Conservation (phyloP, 1,284 basidiomycete genomes). For the Erythrobasidium hasegawianum region DNA sequence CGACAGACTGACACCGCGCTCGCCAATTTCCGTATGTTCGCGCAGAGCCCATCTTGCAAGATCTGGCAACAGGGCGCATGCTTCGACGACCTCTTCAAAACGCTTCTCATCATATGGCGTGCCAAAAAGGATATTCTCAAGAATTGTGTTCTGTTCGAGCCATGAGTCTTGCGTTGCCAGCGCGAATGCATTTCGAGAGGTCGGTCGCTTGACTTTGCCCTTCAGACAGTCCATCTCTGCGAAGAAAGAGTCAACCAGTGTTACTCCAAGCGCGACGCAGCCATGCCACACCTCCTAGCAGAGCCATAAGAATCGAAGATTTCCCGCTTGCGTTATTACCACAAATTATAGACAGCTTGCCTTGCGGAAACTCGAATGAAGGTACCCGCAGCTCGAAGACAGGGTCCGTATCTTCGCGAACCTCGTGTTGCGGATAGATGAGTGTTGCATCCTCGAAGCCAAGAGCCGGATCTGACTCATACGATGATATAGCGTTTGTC, state of each 20-base stretch:
- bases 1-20: constrained; percentile 58
- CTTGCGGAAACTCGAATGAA: constrained; percentile 8
- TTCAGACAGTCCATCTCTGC: constrained; percentile 85
- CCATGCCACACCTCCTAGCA: constrained; percentile 18
- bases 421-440: constrained; percentile 28
- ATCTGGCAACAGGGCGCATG: constrained; percentile 73
- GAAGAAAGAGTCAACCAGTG: constrained; percentile 82
- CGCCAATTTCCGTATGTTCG: constrained; percentile 57
- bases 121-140: constrained; percentile 78
- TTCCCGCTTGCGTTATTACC: constrained; percentile 30
- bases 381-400: constrained; percentile 15
- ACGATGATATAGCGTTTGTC: background rate
- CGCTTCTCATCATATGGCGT: constrained; percentile 71
- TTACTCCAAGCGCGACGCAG: constrained; percentile 66
- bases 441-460: constrained; percentile 6
- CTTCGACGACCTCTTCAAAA: constrained; percentile 70
- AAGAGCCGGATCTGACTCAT: background rate
- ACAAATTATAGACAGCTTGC: constrained; percentile 18
- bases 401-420: constrained; percentile 9
- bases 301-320: constrained; percentile 25
- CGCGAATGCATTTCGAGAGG: constrained; percentile 7
- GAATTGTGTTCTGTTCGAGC: constrained; percentile 66
- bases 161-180: constrained; percentile 56
- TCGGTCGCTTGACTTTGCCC: constrained; percentile 17
- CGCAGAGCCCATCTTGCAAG: constrained; percentile 86